Evolutionary conservation across 768 basidiomycete species (phyloP).

Genomic region (Russula lepida): DNA sequence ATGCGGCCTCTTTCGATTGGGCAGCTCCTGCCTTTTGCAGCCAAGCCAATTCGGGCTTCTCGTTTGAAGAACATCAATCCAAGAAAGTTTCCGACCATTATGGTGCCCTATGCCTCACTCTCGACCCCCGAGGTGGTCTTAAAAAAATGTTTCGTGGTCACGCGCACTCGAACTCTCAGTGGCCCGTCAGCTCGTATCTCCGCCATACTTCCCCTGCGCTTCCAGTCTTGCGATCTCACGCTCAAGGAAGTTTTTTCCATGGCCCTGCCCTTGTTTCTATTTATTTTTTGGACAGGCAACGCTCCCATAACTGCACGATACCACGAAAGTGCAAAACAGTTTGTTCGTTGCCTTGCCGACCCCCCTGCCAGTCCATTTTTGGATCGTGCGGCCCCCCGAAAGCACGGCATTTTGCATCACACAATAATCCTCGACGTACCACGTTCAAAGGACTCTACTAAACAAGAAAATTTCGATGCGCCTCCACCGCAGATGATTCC

Average conservation of each 20-base stretch:
- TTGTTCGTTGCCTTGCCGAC: slow-evolving; percentile 17
- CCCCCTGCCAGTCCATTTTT: background rate
- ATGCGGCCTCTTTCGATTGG: slow-evolving; percentile 6
- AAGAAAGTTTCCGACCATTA: slow-evolving; percentile 10
- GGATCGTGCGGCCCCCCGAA: background rate
- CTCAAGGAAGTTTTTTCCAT: background rate
- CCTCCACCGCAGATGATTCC: slow-evolving; percentile 12
- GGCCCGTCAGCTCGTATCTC: slow-evolving; percentile 2
- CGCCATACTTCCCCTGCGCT: background rate
- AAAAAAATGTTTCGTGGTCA: background rate
- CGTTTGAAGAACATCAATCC: slow-evolving; percentile 12
- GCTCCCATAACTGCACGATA: background rate
- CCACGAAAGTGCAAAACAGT: background rate
- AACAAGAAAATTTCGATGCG: slow-evolving; percentile 12
- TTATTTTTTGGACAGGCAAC: background rate
- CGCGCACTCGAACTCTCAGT: background rate
- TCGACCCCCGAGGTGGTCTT: background rate
- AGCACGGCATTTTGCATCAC: background rate
- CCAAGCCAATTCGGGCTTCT: slow-evolving; percentile 14
- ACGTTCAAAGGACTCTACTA: background rate
- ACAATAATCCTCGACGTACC: background rate
- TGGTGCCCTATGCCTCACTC: background rate
- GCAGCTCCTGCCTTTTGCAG: slow-evolving; percentile 10
- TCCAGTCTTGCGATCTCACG: background rate
- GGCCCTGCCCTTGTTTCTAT: slow-evolving; percentile 4